These are phyloP conservation scores for Macrolepiota dolichaula DNA, from an alignment of 768 basidiomycete species.

Conservation along the genomic window DNA sequence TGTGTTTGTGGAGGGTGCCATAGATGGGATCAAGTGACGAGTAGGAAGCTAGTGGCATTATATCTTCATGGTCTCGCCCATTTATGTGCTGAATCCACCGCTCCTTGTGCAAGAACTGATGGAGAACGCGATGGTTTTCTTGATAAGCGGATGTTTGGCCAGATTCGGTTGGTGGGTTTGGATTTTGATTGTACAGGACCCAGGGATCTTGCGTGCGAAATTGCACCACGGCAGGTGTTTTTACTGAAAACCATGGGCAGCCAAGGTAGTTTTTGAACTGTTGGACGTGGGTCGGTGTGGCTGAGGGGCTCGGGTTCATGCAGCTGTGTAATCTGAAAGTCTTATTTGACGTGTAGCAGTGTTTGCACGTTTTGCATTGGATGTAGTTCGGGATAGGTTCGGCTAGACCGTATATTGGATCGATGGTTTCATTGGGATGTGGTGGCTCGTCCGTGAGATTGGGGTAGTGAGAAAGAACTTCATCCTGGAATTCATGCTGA, in stretches of 20 bases:
- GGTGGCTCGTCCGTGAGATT: constrained; percentile 1
- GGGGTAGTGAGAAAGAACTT: neutral
- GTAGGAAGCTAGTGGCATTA: neutral
- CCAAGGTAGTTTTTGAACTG: neutral
- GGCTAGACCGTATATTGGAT: neutral
- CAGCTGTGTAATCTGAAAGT: neutral
- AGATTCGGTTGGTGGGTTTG: no score
- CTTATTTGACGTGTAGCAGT: neutral
- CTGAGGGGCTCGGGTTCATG: no score
- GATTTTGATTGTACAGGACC: neutral
- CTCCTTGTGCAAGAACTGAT: constrained; percentile 12
- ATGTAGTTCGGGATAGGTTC: neutral
- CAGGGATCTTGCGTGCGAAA: neutral
- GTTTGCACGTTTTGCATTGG: neutral
- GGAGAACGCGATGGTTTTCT: constrained; percentile 5
- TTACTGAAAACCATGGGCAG: constrained; percentile 6
- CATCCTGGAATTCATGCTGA: neutral
- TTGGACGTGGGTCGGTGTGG: neutral
- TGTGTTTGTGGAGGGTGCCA: neutral
- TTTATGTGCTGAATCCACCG: constrained; percentile 8
- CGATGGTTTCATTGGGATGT: neutral
- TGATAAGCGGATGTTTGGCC: no score
- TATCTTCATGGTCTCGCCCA: neutral
- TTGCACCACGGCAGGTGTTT: neutral
- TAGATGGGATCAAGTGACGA: neutral